These are phyloP conservation scores for Nothomitra cinnamomea DNA, from an alignment of 2,329 filamentous ascomycete genomes.

Conservation along the genomic window DNA sequence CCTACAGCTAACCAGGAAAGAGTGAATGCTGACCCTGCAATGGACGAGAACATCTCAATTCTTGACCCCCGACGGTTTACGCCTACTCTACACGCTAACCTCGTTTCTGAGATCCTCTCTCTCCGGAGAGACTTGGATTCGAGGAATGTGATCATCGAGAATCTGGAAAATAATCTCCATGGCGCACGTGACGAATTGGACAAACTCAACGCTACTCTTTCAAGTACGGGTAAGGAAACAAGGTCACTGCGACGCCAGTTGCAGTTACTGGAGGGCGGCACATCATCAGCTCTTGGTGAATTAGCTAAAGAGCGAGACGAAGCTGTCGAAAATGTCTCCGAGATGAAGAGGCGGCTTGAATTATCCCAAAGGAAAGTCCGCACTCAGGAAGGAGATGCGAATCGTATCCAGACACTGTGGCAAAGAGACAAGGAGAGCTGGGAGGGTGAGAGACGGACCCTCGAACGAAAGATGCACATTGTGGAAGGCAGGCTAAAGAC, in stretches of 20 bases:
- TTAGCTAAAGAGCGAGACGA: slow-evolving; percentile 75
- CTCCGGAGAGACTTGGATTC: slow-evolving; percentile 80
- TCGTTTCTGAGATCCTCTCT: slow-evolving; percentile 85
- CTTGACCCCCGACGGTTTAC: slow-evolving; percentile 87
- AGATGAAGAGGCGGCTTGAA: slow-evolving; percentile 65
- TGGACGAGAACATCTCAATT: slow-evolving; percentile 53
- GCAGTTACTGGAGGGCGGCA: slow-evolving; percentile 72
- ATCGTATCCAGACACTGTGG: slow-evolving; percentile 65
- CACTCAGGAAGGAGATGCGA: slow-evolving; percentile 66
- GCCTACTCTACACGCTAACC: slow-evolving; percentile 79
- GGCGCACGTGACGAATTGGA: slow-evolving; percentile 59
- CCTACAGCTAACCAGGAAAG: background rate
- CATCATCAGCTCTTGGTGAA: slow-evolving; percentile 69
- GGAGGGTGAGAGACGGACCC: slow-evolving; percentile 65
- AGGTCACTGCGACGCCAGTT: slow-evolving; percentile 73
- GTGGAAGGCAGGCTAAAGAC: slow-evolving; percentile 72
- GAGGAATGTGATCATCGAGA: slow-evolving; percentile 73
- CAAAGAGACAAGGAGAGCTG: slow-evolving; percentile 68
- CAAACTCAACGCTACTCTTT: slow-evolving; percentile 41
- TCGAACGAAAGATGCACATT: slow-evolving; percentile 78
- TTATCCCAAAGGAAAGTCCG: slow-evolving; percentile 58
- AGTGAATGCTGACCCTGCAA: slow-evolving; percentile 17
- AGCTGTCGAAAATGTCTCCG: slow-evolving; percentile 52
- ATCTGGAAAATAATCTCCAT: slow-evolving; percentile 60
- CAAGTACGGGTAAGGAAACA: slow-evolving; percentile 53